Evolutionary conservation across 2,329 filamentous ascomycete genomes (phyloP), one percentile per base, ranked within the genome.

Genomic region (Penicillium palitans): DNA sequence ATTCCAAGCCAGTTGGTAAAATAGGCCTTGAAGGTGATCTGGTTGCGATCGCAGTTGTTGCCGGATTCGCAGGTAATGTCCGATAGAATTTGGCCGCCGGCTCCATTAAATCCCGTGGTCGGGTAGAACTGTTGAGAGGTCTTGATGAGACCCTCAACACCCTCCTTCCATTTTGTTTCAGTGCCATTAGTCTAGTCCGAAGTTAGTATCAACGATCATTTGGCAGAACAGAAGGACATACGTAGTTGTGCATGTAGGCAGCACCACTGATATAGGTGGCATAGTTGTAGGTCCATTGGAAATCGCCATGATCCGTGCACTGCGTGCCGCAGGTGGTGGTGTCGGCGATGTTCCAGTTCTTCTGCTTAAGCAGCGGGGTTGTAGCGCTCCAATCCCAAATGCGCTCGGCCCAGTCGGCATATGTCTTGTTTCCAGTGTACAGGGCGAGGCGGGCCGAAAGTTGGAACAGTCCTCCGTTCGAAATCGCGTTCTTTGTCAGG

Each of bases 371-470:
- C 37, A 87, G 70, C 5, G 82, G 82, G 15, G 83, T 78, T n/a
- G 69, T 74, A 7, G 72, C 70, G 57, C 79, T 80, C 84, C 84
- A 87, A 61, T 85, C 80, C 78, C 82, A 84, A 27, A 89, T 80
- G 68, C 82, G 88, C 62, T 86, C 81, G 0, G 90, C 91, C 89
- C 89, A 92, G n/a, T 90, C 83, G 9, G 84, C 81, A 70, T 96
- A 96, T 0, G 90, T 95, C 55, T 83, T 70, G 74, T 96, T 95
- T 48, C 86, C 84, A 0, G 91, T 96, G 76, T 90, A 95, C 13
- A 87, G 81, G 0, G 89, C 89, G 7, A 96, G 81, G 17, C 91
- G 86, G 8, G 90, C 81, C 3, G 80, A 79, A 12, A 86, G 76
- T 63, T 84, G 81, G 71, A 85, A 84, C 58, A 85, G 79, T 33